Evolutionary conservation across 257 asterid species (phyloP), one percentile per base, ranked within the genome.

Genomic region (Forsythia suspensa): DNA sequence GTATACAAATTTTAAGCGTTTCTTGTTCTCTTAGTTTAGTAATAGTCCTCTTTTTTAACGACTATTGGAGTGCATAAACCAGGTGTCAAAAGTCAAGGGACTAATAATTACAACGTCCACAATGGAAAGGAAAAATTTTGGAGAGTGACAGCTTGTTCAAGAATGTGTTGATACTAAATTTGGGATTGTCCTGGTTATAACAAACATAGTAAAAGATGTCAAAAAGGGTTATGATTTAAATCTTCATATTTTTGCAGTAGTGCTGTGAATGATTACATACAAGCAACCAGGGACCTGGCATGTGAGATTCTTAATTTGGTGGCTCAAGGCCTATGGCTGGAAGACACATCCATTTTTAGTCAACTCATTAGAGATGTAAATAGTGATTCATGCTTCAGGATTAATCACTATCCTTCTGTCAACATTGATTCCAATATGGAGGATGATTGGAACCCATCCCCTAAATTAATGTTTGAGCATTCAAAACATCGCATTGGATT

Each of bases 371-470:
- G 63, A 36, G 87, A 91, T 71, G 68, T n/a, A 10, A 81, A 86
- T 4, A 93, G 85, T 67, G 98, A 93, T 81, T 93, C 98, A 3
- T 93, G 93, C 85, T 88, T 93, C 89, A 78, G 94, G 43, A 82
- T 93, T 82, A 93, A 93, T 81, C 89, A 90, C 90, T 93, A 91
- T 69, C 94, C 96, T 57, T 78, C 92, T 2, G 11, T 36, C 71
- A n/a, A 9, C 7, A 0, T 20, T 41, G 38, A 11, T 43, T 42
- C 20, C 67, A 12, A 43, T 12, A 21, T 18, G 41, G 75, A 75
- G 13, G 63, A 72, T 41, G 4, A 69, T 0, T 59, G 67, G 24
- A 71, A 16, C 57, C 71, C 76, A 38, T 52, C 52, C 6, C 29
- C 80, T 6, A 37, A 73, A 2, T 38, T 41, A 43, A 43, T 7